Conservation (phyloP, 2,329 filamentous ascomycete genomes). For the Cercospora janseana region DNA sequence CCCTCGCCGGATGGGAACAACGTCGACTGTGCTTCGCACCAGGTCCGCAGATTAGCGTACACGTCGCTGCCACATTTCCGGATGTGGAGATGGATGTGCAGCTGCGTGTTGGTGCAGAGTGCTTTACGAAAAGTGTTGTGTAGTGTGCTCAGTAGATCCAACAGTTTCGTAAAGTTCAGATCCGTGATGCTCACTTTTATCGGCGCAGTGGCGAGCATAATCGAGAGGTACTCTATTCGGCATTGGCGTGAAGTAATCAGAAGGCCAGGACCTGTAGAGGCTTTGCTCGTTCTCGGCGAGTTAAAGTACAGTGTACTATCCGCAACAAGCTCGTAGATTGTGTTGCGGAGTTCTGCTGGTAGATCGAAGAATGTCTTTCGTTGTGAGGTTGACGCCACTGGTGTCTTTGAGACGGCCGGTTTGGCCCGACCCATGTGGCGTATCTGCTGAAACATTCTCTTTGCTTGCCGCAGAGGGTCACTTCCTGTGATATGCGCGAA, state of each 20-base stretch:
- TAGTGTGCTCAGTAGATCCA: neutral
- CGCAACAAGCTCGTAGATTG: slow-evolving; percentile 13
- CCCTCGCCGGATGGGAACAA: neutral
- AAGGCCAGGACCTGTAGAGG: slow-evolving; percentile 14
- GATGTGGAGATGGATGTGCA: neutral
- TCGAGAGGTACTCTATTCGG: slow-evolving; percentile 26
- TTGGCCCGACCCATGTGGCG: neutral
- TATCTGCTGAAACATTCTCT: neutral
- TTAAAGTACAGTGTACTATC: neutral
- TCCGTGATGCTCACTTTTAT: slow-evolving; percentile 23
- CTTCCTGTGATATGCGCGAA: neutral
- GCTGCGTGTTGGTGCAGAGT: neutral
- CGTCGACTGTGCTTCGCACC: slow-evolving; percentile 2
- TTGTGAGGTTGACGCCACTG: neutral
- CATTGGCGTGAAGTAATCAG: slow-evolving; percentile 26
- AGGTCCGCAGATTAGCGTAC: slow-evolving; percentile 8
- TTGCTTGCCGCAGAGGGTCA: too few relatives aligned
- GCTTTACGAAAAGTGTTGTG: neutral
- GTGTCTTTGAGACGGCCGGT: neutral
- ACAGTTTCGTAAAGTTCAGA: slow-evolving; percentile 26
- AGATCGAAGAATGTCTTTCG: slow-evolving; percentile 17
- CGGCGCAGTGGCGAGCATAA: slow-evolving; percentile 27
- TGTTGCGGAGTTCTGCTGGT: slow-evolving; percentile 13
- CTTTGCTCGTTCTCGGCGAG: neutral
- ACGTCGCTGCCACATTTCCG: slow-evolving; percentile 11